A percentile compares a stretch with the other conserved stretches of the same genome.
Evolutionary conservation across 1,284 basidiomycete species (phyloP).

Genomic region (Melampsora americana): DNA sequence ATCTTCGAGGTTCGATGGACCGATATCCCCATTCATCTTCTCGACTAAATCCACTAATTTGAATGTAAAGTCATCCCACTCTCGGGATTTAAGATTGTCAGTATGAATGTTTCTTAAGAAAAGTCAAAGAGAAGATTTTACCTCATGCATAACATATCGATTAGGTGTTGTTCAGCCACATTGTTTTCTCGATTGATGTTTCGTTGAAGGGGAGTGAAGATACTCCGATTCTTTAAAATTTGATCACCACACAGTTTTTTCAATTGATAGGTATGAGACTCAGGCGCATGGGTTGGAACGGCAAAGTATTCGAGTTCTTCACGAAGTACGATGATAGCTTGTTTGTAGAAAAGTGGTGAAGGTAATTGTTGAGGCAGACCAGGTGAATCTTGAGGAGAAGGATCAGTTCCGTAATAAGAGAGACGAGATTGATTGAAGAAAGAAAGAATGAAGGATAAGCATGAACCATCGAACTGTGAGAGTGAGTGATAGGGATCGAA

Average conservation of each 20-base stretch:
- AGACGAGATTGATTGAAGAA: slow-evolving; percentile 87
- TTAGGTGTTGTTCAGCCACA: slow-evolving; percentile 95
- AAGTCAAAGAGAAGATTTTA: slow-evolving; percentile 55
- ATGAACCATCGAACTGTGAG: slow-evolving; percentile 87
- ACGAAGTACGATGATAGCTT: slow-evolving; percentile 95
- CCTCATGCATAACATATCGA: slow-evolving; percentile 99
- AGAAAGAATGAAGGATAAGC: slow-evolving; percentile 84
- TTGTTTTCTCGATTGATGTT: slow-evolving; percentile 99
- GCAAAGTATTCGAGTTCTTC: slow-evolving; percentile 98
- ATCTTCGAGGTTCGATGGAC: slow-evolving; percentile 87
- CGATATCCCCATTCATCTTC: slow-evolving; percentile 97
- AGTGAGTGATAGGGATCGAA: too few species aligned
- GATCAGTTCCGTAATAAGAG: slow-evolving; percentile 83
- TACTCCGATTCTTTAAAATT: slow-evolving; percentile 81
- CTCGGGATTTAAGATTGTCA: background rate
- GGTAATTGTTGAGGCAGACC: slow-evolving; percentile 61
- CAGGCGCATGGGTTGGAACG: slow-evolving; percentile 80
- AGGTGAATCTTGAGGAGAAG: slow-evolving; percentile 60
- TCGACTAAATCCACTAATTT: slow-evolving; percentile 80
- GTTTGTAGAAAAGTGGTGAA: slow-evolving; percentile 89
- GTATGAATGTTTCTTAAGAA: background rate
- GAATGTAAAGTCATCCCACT: background rate
- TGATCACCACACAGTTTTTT: slow-evolving; percentile 81
- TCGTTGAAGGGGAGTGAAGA: slow-evolving; percentile 95
- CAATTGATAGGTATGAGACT: slow-evolving; percentile 68